Percentiles rank a stretch among this genome's conserved stretches.
These are phyloP conservation scores for Metarhizium sp. DNA, from an alignment of 2,329 filamentous ascomycete species.

Conservation along the genomic window DNA sequence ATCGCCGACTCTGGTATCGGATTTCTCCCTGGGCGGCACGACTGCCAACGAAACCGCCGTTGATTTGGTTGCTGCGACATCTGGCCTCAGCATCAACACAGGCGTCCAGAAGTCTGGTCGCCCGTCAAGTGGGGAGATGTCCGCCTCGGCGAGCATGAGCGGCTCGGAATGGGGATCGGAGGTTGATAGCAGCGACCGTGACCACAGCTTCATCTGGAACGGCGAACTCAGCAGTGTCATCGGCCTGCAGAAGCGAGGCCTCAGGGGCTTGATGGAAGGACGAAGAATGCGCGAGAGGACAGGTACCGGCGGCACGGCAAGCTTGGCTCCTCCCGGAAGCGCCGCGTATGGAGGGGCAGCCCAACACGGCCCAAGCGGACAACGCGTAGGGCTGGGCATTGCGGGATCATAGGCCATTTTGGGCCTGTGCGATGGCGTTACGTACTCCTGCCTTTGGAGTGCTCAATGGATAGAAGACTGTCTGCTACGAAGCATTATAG, in stretches of 20 bases:
- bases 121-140: slow-evolving; percentile 38
- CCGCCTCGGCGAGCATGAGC: slow-evolving; percentile 40
- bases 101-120: slow-evolving; percentile 24
- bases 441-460: background rate
- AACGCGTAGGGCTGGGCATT: slow-evolving; percentile 44
- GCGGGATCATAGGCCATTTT: slow-evolving; percentile 28
- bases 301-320: slow-evolving; percentile 29
- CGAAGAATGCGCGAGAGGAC: slow-evolving; percentile 70
- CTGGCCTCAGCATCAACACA: slow-evolving; percentile 40
- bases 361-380: slow-evolving; percentile 12
- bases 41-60: slow-evolving; percentile 19
- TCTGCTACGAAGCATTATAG: background rate
- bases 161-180: slow-evolving; percentile 50
- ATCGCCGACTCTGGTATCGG: slow-evolving; percentile 22
- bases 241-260: slow-evolving; percentile 84
- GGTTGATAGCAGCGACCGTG: slow-evolving; percentile 38
- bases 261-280: slow-evolving; percentile 92
- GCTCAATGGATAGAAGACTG: background rate
- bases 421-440: background rate
- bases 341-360: slow-evolving; percentile 12
- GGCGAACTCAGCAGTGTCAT: slow-evolving; percentile 83
- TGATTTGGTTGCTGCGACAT: slow-evolving; percentile 24
- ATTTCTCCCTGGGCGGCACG: slow-evolving; percentile 23
- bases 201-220: slow-evolving; percentile 54
- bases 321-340: slow-evolving; percentile 12